Evolutionary conservation across 1,284 basidiomycete species (phyloP), one percentile per base, ranked within the genome.

Genomic region (Irpex sp.): DNA sequence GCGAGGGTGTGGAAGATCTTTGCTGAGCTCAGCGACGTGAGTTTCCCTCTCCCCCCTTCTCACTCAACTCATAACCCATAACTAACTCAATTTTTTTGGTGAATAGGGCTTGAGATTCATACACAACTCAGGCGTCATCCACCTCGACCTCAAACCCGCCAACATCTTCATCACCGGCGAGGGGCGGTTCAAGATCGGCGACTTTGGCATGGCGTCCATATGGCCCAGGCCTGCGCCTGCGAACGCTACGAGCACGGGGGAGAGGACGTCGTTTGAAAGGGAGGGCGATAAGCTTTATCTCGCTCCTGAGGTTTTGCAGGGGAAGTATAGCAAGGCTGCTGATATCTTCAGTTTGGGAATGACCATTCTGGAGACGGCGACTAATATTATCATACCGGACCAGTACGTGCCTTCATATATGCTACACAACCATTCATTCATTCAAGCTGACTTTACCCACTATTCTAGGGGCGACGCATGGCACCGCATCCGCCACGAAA

Each of bases 281-380:
- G 97, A 99, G 75, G 97, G 97, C 9, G 97, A 99, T 75, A 91
- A 98, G 70, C 83, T 97, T 65, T 99, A 99, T 78, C 86, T 99
- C 77, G 96, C 97, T n/a, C 94, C 95, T 3, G 97, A 99, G 76
- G 93, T 99, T 61, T 81, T 99, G 59, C 87, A 91, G 71, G 96
- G 96, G 33, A 81, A 82, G 59, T 99, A 98, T 73, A 88, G 95
- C 70, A 93, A 90, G 77, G 93, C 92, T 56, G 96, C 95, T 56
- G 97, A 99, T 78, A 87, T 99, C 59, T 99, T 98, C 81, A 94
- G 94, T 77, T 84, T 98, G 69, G 97, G 97, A 60, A 90, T 99
- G 82, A 93, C 94, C 67, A 86, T 98, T 74, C 84, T 99, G 52
- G 97, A 99, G 80, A 90, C 94, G 57, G 92, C 95, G 42, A 88